Evolutionary conservation across 306 rosid genomes (phyloP).

Genomic region (Betula pendula): DNA sequence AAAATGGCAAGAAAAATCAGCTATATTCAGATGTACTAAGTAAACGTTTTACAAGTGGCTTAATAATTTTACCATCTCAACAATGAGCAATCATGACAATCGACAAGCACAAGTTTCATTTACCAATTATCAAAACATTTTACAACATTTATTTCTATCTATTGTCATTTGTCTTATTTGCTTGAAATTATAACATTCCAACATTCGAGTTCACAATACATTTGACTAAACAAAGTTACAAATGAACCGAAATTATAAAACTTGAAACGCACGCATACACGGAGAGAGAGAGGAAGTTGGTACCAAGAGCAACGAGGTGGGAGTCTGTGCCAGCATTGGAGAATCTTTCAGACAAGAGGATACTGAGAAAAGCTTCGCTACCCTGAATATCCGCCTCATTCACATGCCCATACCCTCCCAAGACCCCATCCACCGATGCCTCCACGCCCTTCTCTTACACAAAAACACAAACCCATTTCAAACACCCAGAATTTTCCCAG

Average conservation of each 20-base stretch:
- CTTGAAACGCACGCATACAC: not conserved
- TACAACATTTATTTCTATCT: not conserved
- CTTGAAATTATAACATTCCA: not conserved
- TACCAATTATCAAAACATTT: not conserved
- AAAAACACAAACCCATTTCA: constrained; percentile 1
- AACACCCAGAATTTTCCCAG: not conserved
- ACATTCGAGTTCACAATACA: not conserved
- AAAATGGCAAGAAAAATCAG: not conserved
- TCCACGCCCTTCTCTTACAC: constrained; percentile 62
- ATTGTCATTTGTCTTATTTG: not conserved
- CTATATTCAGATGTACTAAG: not conserved
- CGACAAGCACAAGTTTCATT: not conserved
- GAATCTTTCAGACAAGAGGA: constrained; percentile 58
- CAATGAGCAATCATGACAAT: not conserved
- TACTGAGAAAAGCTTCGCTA: constrained; percentile 78
- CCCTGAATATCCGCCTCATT: constrained; percentile 63
- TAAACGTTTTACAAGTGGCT: not conserved
- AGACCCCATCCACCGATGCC: constrained; percentile 83
- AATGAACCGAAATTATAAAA: not conserved
- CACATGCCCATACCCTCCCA: constrained; percentile 79
- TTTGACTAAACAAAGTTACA: not conserved
- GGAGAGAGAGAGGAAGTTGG: not conserved
- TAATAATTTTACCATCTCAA: not conserved
- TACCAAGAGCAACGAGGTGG: constrained; percentile 85
- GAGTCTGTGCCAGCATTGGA: constrained; percentile 37